Base-by-base conservation (phyloP, 2,329 filamentous ascomycete species). In the Metarhizium album region DNA sequence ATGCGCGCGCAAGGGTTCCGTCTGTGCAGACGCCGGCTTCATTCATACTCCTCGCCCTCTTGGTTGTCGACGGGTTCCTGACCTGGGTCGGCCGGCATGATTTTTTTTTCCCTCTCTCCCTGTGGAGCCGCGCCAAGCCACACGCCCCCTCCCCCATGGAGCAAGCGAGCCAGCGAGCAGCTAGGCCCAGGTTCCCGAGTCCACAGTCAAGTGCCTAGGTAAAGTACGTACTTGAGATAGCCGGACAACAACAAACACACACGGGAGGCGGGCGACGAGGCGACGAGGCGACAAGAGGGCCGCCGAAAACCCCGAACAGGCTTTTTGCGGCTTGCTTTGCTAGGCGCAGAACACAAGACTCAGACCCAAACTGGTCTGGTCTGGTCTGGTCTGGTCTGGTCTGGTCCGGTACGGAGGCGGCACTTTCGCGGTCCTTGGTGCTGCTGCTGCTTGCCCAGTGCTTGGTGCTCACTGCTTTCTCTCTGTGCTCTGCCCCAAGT, bases 301-400 rank as follows among this genome's bases (percentile, higher is more conserved):
- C 49, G 9, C 16, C 6, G 35, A 38, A n/a, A n/a, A n/a, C n/a
- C n/a, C n/a, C n/a, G n/a, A n/a, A n/a, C n/a, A n/a, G n/a, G n/a
- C n/a, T n/a, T n/a, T n/a, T n/a, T n/a, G n/a, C n/a, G n/a, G n/a
- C n/a, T n/a, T n/a, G n/a, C 35, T 16, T 4, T 7, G 35, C 4
- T 4, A 14, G 35, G 16, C 11, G 4, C 35, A 6, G 4, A 4
- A 38, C 11, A 4, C 14, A 7, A 40, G 37, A 20, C 53, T 48
- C 31, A 18, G 47, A 46, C 20, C 50, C 46, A 50, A 29, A 47
- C 48, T 51, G 52, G 53, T n/a, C n/a, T n/a, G n/a, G n/a, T n/a
- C n/a, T n/a, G n/a, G n/a, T n/a, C n/a, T n/a, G n/a, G n/a, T n/a
- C n/a, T n/a, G n/a, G n/a, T n/a, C n/a, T n/a, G n/a, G n/a, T n/a